These are phyloP conservation scores for Ustilago hordei DNA, from an alignment of 1,284 basidiomycete genomes.

Conservation along the genomic window DNA sequence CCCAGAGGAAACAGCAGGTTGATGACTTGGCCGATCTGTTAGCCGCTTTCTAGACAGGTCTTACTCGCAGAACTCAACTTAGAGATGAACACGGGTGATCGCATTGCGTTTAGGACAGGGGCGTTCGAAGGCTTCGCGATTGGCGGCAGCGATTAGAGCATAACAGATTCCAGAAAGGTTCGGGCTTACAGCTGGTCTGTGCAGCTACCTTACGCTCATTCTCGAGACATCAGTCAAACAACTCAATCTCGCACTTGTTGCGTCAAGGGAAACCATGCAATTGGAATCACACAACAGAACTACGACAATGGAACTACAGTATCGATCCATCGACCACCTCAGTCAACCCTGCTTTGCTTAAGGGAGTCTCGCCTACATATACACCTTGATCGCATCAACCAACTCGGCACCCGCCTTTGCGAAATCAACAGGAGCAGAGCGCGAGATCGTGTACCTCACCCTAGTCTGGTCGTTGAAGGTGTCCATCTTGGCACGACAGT, in stretches of 20 bases:
- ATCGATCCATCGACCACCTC: background rate
- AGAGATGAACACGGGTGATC: background rate
- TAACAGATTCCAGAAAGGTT: too few species aligned
- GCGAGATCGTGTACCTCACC: constrained; percentile 65
- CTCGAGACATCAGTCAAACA: background rate
- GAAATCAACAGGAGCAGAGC: constrained; percentile 58
- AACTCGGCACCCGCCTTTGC: constrained; percentile 63
- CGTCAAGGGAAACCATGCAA: background rate
- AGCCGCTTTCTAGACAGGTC: constrained; percentile 45
- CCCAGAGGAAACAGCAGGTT: constrained; percentile 59
- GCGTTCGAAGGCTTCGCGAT: too few species aligned
- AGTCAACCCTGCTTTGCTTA: background rate
- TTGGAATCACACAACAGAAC: background rate
- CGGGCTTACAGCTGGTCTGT: too few species aligned
- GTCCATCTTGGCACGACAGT: constrained; percentile 81
- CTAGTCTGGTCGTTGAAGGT: constrained; percentile 65
- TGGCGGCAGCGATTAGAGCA: too few species aligned
- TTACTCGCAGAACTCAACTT: background rate
- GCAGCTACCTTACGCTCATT: too few species aligned
- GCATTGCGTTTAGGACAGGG: background rate
- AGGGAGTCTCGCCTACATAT: constrained; percentile 20
- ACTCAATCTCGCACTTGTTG: background rate
- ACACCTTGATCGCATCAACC: constrained; percentile 57
- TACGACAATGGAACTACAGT: background rate
- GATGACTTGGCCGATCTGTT: constrained; percentile 65